Base-by-base conservation (phyloP, 331 rosid species). In the Phaseolus coccineus region DNA sequence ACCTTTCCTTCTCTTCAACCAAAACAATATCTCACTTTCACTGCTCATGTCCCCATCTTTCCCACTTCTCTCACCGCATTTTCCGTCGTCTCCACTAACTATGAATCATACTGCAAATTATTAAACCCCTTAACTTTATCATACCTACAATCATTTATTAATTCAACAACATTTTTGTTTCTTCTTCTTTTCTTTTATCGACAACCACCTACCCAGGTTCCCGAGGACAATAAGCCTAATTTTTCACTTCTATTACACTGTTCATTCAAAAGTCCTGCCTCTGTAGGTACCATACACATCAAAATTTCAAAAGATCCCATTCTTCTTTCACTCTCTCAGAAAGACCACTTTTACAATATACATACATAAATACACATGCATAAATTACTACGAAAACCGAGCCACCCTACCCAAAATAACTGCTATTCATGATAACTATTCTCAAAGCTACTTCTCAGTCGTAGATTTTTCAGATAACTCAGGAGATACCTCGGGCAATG, bases 21-120 rank as follows among this genome's bases (percentile, higher is more conserved):
- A 66, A 61, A 69, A 82, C 33, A 78, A 77, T 66, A 79, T 75
- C 86, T 63, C 31, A 70, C 86, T 82, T 85, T 85, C 82, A 82
- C 89, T 76, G 84, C 77, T 85, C 84, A 50, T 82, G 84, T 75
- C 74, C 77, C 83, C 55, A 28, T 79, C 84, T 83, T 83, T 78
- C 87, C 87, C 81, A 69, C 87, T 78, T 83, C 86, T 83, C 83
- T 73, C 63, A 83, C 86, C 77, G 81, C 81, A 74, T 73, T 71
- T 83, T 46, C 76, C 83, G 65, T 77, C 56, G 53, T 48, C 77
- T 66, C 83, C 33, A 67, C 11, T 62, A 39, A 51, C 85, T 50
- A 76, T 69, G 42, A 6, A 48, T 48, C 53, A 48, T 67, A 3
- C 82, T 46, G 25, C 52, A 76, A 58, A 69, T 59, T 69, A 76